A percentile compares a stretch with the other conserved stretches of the same genome.
Evolutionary conservation across 2,329 filamentous ascomycete genomes (phyloP).

Genomic region (Plectosphaerella sp.): DNA sequence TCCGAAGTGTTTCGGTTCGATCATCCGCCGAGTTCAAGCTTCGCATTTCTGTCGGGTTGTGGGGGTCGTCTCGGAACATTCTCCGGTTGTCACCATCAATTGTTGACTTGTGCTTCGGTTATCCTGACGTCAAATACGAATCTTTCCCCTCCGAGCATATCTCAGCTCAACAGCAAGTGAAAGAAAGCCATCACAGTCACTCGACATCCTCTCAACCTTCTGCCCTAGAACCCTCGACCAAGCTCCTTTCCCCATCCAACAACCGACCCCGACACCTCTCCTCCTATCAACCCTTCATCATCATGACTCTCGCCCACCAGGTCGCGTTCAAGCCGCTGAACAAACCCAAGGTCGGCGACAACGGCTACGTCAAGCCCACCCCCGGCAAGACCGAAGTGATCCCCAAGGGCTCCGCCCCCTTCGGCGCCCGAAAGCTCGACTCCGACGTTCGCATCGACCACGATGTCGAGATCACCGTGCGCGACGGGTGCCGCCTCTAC

Average conservation of each 20-base stretch:
- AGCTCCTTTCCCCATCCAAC: no score
- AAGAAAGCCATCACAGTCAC: background rate
- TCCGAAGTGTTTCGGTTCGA: no score
- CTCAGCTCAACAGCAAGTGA: background rate
- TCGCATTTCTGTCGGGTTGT: no score
- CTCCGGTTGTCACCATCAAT: no score
- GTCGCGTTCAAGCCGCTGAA: slow-evolving; percentile 9
- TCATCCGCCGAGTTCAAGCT: no score
- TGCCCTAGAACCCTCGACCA: no score
- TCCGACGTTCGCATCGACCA: slow-evolving; percentile 37
- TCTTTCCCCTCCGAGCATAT: no score
- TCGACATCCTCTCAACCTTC: background rate
- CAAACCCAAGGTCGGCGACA: slow-evolving; percentile 20
- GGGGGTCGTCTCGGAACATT: no score
- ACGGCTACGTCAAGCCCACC: slow-evolving; percentile 19
- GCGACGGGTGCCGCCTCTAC: slow-evolving; percentile 37
- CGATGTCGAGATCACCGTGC: slow-evolving; percentile 35
- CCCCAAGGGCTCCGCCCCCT: slow-evolving; percentile 28
- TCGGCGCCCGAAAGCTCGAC: slow-evolving; percentile 25
- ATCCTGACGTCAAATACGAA: no score
- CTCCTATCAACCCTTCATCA: background rate
- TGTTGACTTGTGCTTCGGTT: no score
- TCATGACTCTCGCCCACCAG: slow-evolving; percentile 10
- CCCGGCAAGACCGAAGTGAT: slow-evolving; percentile 34
- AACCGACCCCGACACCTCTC: background rate